Base-by-base conservation (phyloP, 805 yeast species). In the Yarrowia porcina region DNA sequence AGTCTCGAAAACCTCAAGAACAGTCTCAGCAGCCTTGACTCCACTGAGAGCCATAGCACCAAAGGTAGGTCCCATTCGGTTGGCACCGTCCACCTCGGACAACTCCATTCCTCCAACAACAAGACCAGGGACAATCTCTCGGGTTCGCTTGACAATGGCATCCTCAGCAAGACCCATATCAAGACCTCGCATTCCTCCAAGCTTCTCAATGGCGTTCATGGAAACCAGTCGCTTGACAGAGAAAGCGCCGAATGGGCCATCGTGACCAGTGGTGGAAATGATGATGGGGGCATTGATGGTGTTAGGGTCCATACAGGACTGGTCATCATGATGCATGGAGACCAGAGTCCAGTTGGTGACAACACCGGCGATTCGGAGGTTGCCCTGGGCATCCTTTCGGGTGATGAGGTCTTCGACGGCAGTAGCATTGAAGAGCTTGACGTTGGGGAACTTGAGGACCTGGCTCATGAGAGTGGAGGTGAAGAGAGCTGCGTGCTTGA, bases 271-370 rank as follows among this genome's bases (percentile, higher is more conserved):
- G 66, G 90, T 83, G 15, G 90, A 86, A 64, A 88, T 77, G 64
- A 87, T 83, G 63, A 88, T 83, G 27, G 79, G 72, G 50, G 79
- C 78, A 70, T 87, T 87, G 77, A 87, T 85, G 65, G 90, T 87
- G 77, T 87, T 86, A 56, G 92, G 91, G 72, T 87, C 92, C 91
- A 87, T 87, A 73, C 92, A 87, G 13, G 88, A 83, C 74, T 87
- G 92, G 63, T 83, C 83, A 71, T 85, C 88, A 70, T 87, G 92
- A 73, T 86, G 85, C 81, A 85, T 79, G 4, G 90, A 77, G 23
- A 87, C 92, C 69, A 87, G 78, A 44, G 92, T 87, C 92, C 92
- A 87, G 80, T 87, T 87, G 70, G 90, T 87, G 45, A 87, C 92
- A 38, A 87, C 92, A 73, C 93, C 93, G 23, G 89, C 89, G 65